Conservation (phyloP, 1,139 yeast genomes). For the Debaryomyces sp. region DNA sequence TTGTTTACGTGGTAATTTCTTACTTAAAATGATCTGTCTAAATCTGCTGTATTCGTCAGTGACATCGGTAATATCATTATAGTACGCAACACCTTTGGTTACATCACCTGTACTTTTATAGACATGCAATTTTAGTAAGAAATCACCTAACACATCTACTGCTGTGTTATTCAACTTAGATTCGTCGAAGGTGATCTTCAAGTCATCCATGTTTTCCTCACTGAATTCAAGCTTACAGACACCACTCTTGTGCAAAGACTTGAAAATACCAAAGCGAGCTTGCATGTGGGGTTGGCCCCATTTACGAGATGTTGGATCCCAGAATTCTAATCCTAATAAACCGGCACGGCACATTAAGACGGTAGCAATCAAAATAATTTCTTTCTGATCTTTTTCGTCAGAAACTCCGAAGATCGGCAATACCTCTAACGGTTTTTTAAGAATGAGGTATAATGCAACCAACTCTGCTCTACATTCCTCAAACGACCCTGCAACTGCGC, state of each 20-base stretch:
- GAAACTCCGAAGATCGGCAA: conserved; percentile 73
- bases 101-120: conserved; percentile 79
- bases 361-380: conserved; percentile 66
- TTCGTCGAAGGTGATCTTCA: conserved; percentile 60
- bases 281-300: conserved; percentile 99
- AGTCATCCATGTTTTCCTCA: conserved; percentile 56
- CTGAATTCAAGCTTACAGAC: conserved; percentile 56
- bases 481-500: conserved; percentile 79
- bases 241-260: conserved; percentile 71
- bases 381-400: conserved; percentile 58
- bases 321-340: conserved; percentile 74
- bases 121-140: conserved; percentile 70
- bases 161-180: conserved; percentile 68
- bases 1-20: conserved; percentile 82
- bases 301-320: conserved; percentile 78
- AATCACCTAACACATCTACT: conserved; percentile 71
- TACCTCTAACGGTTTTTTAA: conserved; percentile 59
- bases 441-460: conserved; percentile 79
- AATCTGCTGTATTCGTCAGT: conserved; percentile 62
- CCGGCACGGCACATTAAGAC: conserved; percentile 90
- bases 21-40: conserved; percentile 67
- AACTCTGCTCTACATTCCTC: conserved; percentile 94
- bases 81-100: conserved; percentile 62
- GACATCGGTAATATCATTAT: conserved; percentile 67
- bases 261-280: conserved; percentile 84